Conservation (phyloP, 2,329 filamentous ascomycete species). For the Colletotrichum godetiae region DNA sequence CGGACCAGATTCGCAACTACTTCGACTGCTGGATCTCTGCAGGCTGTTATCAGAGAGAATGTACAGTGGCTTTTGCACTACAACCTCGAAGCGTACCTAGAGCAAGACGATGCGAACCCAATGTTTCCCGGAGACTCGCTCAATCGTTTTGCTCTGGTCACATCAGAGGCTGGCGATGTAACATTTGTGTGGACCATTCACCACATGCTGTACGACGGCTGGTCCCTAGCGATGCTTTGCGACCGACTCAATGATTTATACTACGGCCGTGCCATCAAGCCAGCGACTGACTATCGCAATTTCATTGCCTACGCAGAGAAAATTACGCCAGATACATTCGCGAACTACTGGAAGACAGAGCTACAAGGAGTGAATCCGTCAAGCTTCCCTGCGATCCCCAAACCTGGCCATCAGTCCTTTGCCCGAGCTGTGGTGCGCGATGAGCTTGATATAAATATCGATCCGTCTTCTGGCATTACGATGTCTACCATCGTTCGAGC, state of each 20-base stretch:
- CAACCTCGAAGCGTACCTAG: conserved; percentile 23
- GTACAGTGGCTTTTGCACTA: conserved; percentile 10
- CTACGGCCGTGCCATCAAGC: neutral
- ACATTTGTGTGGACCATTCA: conserved; percentile 39
- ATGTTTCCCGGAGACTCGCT: conserved; percentile 39
- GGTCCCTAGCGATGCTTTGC: conserved; percentile 22
- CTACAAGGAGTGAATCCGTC: neutral
- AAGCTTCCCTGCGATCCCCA: neutral
- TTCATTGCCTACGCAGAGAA: conserved; percentile 5
- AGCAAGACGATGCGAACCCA: conserved; percentile 13
- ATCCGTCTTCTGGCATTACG: conserved; percentile 5
- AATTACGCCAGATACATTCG: neutral
- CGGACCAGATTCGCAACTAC: conserved; percentile 38
- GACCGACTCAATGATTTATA: neutral
- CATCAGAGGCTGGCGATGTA: neutral
- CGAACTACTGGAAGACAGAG: conserved; percentile 6
- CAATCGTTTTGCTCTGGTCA: conserved; percentile 37
- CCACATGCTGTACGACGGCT: conserved; percentile 30
- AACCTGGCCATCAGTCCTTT: neutral
- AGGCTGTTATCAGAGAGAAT: conserved; percentile 52
- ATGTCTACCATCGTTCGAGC: conserved; percentile 40
- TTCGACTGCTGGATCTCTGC: conserved; percentile 52
- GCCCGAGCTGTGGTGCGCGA: conserved; percentile 19
- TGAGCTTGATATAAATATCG: neutral
- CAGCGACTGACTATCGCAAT: conserved; percentile 6